These are phyloP conservation scores for Sordariomycetes sp. DNA, from an alignment of 2,329 filamentous ascomycete genomes.

Conservation along the genomic window DNA sequence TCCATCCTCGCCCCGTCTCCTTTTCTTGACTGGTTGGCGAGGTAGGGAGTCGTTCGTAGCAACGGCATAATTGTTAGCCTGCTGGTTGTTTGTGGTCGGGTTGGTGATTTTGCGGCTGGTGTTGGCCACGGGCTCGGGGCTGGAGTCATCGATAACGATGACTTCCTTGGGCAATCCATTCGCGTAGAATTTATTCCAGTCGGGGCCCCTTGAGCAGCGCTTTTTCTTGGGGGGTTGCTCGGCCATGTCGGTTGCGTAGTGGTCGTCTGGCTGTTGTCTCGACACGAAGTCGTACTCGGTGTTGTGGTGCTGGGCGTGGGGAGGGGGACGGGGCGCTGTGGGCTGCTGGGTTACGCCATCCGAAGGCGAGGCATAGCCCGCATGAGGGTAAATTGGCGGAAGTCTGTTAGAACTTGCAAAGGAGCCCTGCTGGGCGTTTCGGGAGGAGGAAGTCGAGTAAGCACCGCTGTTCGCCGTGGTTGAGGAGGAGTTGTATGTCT, in stretches of 20 bases:
- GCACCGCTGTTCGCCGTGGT: conserved; percentile 7
- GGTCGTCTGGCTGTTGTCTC: conserved; percentile 2
- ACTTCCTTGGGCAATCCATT: conserved; percentile 78
- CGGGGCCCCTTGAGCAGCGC: conserved; percentile 53
- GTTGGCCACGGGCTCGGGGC: conserved; percentile 45
- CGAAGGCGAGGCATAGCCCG: conserved; percentile 20
- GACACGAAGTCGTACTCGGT: conserved; percentile 8
- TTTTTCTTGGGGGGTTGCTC: conserved; percentile 34
- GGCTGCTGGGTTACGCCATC: conserved; percentile 21
- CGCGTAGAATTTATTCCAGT: conserved; percentile 76
- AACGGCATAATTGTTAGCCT: conserved; percentile 9
- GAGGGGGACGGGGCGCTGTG: conserved; percentile 19
- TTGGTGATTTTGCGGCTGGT: conserved; percentile 29
- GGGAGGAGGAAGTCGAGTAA: not conserved
- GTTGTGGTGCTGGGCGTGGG: conserved; percentile 11
- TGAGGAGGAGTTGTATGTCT: conserved; percentile 8
- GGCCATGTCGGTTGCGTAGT: conserved; percentile 1
- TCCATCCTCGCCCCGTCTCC: conserved; percentile 56
- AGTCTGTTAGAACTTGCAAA: too few relatives aligned
- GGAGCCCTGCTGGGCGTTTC: not conserved
- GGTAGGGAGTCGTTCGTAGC: conserved; percentile 13
- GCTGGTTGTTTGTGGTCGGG: conserved; percentile 12
- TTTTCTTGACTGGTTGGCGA: conserved; percentile 59
- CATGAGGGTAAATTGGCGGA: not conserved
- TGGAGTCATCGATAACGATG: conserved; percentile 75